Conservation (phyloP, 2,329 filamentous ascomycete species). For the Apiospora arundinis region DNA sequence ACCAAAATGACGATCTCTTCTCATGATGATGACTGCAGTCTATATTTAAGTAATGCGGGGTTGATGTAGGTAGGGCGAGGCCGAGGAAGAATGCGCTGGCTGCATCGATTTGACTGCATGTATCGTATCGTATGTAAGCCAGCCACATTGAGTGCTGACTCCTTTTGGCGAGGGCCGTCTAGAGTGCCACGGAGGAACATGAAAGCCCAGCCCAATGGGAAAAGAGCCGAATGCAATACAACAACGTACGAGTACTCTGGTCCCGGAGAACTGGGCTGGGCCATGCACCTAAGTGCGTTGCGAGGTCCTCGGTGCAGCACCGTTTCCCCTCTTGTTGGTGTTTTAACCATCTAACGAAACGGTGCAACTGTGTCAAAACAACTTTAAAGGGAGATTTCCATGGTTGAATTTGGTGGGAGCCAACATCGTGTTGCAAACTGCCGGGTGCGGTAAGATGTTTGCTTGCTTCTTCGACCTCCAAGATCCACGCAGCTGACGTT, state of each 20-base stretch:
- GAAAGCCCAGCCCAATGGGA: not conserved
- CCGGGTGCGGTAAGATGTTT: not conserved
- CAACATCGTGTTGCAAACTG: not conserved
- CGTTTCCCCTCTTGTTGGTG: not conserved
- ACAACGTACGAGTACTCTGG: not conserved
- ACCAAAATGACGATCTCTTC: not conserved
- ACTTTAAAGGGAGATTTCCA: not conserved
- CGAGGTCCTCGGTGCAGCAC: not conserved
- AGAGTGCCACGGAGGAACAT: not conserved
- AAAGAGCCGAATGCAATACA: not conserved
- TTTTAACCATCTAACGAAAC: not conserved
- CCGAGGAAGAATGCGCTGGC: not conserved
- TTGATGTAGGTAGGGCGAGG: not conserved
- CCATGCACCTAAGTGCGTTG: not conserved
- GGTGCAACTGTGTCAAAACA: not conserved
- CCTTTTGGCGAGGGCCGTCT: not conserved
- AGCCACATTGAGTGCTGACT: constrained; percentile 4
- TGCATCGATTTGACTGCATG: not conserved
- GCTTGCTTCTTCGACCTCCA: not conserved
- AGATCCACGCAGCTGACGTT: not conserved
- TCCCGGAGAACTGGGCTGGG: not conserved
- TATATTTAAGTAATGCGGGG: not conserved
- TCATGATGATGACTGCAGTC: not conserved
- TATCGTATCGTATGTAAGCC: not conserved
- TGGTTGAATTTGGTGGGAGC: not conserved